phyloP scores from a whole-genome alignment of 1,284 basidiomycete species.

The Puccinia coronata region DNA sequence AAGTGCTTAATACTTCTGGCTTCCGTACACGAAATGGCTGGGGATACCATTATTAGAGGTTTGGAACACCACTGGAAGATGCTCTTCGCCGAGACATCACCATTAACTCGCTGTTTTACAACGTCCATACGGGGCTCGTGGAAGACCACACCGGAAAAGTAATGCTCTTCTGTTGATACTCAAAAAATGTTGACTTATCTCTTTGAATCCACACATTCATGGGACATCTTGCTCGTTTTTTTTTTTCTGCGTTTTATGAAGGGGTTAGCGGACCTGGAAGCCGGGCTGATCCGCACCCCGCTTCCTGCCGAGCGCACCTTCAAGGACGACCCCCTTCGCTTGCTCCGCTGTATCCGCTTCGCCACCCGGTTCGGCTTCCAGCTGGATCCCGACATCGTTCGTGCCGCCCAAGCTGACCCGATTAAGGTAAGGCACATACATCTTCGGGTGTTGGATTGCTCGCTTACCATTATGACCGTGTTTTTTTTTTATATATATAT shows the following conservation, averaged over 20 bases:
- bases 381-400: slow-evolving; percentile 71
- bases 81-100: slow-evolving; percentile 88
- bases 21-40: not conserved
- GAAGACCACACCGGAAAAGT: slow-evolving; percentile 87
- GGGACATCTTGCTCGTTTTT: not conserved
- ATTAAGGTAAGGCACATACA: slow-evolving; percentile 61
- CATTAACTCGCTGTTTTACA: slow-evolving; percentile 96
- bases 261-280: slow-evolving; percentile 80
- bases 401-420: slow-evolving; percentile 68
- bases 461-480: slow-evolving; percentile 12
- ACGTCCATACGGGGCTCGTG: slow-evolving; percentile 81
- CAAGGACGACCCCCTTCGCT: slow-evolving; percentile 86
- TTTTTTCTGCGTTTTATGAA: slow-evolving; percentile 58
- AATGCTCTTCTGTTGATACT: slow-evolving; percentile 39
- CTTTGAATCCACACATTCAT: too few species aligned
- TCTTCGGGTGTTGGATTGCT: not conserved
- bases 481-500: not conserved
- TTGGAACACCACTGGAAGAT: slow-evolving; percentile 90
- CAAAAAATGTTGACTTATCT: too few species aligned
- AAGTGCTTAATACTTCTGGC: slow-evolving; percentile 29
- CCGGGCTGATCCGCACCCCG: slow-evolving; percentile 83
- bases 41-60: slow-evolving; percentile 66
- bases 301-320: slow-evolving; percentile 85
- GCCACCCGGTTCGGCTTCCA: slow-evolving; percentile 83
- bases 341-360: slow-evolving; percentile 87